Evolutionary conservation across 129 eudicot species (phyloP).

Genomic region (Lactuca saligna): DNA sequence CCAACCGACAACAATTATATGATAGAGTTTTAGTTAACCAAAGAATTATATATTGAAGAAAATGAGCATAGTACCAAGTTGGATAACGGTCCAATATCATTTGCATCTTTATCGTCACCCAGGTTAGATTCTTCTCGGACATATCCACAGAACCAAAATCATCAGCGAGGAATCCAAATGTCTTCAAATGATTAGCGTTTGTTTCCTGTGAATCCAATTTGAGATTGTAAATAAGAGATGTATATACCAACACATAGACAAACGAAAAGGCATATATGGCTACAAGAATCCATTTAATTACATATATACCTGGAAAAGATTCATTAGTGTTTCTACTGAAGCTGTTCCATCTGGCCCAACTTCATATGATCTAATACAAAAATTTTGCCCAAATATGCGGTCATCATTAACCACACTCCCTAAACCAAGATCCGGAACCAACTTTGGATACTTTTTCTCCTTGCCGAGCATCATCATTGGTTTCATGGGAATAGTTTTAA

Average conservation of each 20-base stretch:
- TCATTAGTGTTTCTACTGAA: slow-evolving; percentile 77
- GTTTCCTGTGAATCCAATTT: slow-evolving; percentile 62
- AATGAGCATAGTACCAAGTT: slow-evolving; percentile 48
- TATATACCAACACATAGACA: background rate
- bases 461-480: slow-evolving; percentile 85
- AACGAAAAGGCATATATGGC: background rate
- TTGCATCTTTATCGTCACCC: slow-evolving; percentile 79
- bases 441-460: slow-evolving; percentile 54
- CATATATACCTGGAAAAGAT: slow-evolving; percentile 77
- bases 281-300: background rate
- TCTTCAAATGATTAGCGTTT: slow-evolving; percentile 66
- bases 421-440: slow-evolving; percentile 60
- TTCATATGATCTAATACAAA: slow-evolving; percentile 83
- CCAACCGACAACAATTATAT: too few species aligned
- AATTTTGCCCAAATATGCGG: slow-evolving; percentile 65
- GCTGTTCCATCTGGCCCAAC: slow-evolving; percentile 82
- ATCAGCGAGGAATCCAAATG: slow-evolving; percentile 59
- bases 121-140: slow-evolving; percentile 66
- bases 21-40: too few species aligned
- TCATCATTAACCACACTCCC: slow-evolving; percentile 76
- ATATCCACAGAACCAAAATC: slow-evolving; percentile 88
- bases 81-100: slow-evolving; percentile 76
- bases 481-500: slow-evolving; percentile 56
- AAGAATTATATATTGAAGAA: too few species aligned
- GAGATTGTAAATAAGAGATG: background rate